These are phyloP conservation scores for Priceomyces castillae DNA, from an alignment of 805 yeast species.

Conservation along the genomic window DNA sequence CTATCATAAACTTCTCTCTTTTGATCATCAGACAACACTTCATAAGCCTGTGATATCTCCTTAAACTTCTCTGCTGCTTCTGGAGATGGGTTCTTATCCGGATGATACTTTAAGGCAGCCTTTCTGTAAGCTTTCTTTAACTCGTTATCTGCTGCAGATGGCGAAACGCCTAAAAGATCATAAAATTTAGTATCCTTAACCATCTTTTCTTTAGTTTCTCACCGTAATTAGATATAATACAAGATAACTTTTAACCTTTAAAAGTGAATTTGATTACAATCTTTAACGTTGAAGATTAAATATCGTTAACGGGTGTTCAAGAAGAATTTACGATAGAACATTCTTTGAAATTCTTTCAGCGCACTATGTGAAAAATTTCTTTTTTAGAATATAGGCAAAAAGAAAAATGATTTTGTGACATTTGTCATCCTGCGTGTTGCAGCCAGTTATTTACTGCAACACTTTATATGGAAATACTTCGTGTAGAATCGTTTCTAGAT, in stretches of 20 bases:
- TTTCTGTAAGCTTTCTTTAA: constrained; percentile 81
- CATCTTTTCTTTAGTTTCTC: constrained; percentile 45
- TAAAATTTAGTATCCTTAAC: constrained; percentile 78
- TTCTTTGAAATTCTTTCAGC: constrained; percentile 9
- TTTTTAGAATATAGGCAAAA: neutral
- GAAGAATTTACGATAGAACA: constrained; percentile 8
- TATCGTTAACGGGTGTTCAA: neutral
- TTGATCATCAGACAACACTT: constrained; percentile 79
- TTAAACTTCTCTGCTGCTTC: constrained; percentile 96
- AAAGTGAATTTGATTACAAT: neutral
- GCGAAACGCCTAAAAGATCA: constrained; percentile 69
- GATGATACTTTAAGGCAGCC: constrained; percentile 77
- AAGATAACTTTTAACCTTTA: neutral
- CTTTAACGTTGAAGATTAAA: neutral
- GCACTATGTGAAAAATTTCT: constrained; percentile 6
- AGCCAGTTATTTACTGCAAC: neutral
- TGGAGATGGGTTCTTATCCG: constrained; percentile 77
- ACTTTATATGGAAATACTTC: too few species aligned
- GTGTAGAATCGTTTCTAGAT: too few species aligned
- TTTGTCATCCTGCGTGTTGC: neutral
- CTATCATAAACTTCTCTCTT: constrained; percentile 88
- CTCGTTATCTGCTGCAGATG: constrained; percentile 65
- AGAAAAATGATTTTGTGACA: constrained; percentile 9
- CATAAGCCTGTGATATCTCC: constrained; percentile 85
- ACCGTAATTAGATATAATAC: constrained; percentile 2